Evolutionary conservation across 2,329 filamentous ascomycete species (phyloP).

Genomic region (Aspergillus vadensis): DNA sequence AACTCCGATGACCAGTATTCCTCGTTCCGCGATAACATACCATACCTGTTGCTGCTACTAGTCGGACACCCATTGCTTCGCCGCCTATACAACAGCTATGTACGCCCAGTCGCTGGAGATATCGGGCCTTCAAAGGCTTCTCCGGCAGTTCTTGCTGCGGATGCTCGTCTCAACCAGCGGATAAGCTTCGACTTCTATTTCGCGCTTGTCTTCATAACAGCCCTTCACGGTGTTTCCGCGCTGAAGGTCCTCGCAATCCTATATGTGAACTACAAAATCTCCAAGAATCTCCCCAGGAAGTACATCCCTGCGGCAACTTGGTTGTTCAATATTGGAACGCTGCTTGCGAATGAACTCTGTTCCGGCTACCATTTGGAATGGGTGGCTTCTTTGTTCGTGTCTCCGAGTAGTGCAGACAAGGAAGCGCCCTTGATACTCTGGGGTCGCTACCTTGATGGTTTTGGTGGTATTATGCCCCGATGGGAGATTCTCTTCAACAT

Average conservation of each 20-base stretch:
- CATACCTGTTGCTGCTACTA: slow-evolving; percentile 73
- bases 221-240: slow-evolving; percentile 81
- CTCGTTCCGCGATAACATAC: slow-evolving; percentile 82
- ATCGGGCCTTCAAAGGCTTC: slow-evolving; percentile 21
- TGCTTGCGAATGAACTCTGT: slow-evolving; percentile 88
- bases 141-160: slow-evolving; percentile 42
- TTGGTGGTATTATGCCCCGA: slow-evolving; percentile 78
- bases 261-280: slow-evolving; percentile 77
- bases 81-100: slow-evolving; percentile 65
- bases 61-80: slow-evolving; percentile 78
- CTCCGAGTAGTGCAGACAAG: slow-evolving; percentile 36
- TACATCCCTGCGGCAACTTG: slow-evolving; percentile 78
- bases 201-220: slow-evolving; percentile 74
- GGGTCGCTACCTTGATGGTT: slow-evolving; percentile 73
- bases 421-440: slow-evolving; percentile 57
- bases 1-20: slow-evolving; percentile 86
- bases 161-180: slow-evolving; percentile 66
- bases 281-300: slow-evolving; percentile 67
- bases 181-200: slow-evolving; percentile 82
- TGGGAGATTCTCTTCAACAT: slow-evolving; percentile 99
- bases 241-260: slow-evolving; percentile 81
- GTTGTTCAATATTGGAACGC: slow-evolving; percentile 80
- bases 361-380: slow-evolving; percentile 72
- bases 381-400: slow-evolving; percentile 57
- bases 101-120: slow-evolving; percentile 44